phyloP scores from a whole-genome alignment of 2,329 filamentous ascomycete genomes.

The Periconia macrospinosa region DNA sequence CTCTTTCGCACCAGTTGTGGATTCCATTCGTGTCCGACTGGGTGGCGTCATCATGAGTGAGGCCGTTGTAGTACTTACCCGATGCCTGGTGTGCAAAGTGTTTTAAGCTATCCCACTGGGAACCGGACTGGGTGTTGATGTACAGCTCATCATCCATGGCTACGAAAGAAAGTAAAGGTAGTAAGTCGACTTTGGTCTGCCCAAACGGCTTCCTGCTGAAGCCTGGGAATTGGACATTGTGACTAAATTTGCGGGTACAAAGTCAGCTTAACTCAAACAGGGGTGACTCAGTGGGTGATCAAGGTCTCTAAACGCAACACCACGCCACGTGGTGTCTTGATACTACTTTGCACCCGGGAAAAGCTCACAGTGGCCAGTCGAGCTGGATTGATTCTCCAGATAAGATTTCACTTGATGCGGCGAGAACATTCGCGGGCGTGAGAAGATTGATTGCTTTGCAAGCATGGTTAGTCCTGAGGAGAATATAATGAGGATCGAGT shows the following conservation, averaged over 20 bases:
- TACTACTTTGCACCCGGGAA: too few relatives aligned
- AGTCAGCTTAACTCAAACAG: too few relatives aligned
- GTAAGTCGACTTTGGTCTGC: slow-evolving; percentile 54
- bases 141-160: slow-evolving; percentile 37
- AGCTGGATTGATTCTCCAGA: slow-evolving; percentile 56
- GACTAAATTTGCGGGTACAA: too few relatives aligned
- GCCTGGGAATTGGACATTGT: slow-evolving; percentile 58
- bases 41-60: slow-evolving; percentile 30
- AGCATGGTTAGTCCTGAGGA: background rate
- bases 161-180: slow-evolving; percentile 28
- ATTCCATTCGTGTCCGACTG: slow-evolving; percentile 32
- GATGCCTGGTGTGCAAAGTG: slow-evolving; percentile 38
- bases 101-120: slow-evolving; percentile 41
- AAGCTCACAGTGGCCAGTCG: slow-evolving; percentile 60
- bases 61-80: slow-evolving; percentile 32
- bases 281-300: too few relatives aligned
- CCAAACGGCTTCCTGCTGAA: slow-evolving; percentile 55
- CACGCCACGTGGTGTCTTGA: too few relatives aligned
- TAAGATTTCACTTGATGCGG: slow-evolving; percentile 55
- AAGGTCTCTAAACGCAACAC: too few relatives aligned
- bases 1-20: slow-evolving; percentile 41
- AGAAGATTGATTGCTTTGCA: slow-evolving; percentile 42
- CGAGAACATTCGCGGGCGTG: slow-evolving; percentile 55
- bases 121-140: slow-evolving; percentile 37
- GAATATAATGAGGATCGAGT: too few relatives aligned